These are phyloP conservation scores for Phialophora chinensis DNA, from an alignment of 2,329 filamentous ascomycete genomes.

Conservation along the genomic window DNA sequence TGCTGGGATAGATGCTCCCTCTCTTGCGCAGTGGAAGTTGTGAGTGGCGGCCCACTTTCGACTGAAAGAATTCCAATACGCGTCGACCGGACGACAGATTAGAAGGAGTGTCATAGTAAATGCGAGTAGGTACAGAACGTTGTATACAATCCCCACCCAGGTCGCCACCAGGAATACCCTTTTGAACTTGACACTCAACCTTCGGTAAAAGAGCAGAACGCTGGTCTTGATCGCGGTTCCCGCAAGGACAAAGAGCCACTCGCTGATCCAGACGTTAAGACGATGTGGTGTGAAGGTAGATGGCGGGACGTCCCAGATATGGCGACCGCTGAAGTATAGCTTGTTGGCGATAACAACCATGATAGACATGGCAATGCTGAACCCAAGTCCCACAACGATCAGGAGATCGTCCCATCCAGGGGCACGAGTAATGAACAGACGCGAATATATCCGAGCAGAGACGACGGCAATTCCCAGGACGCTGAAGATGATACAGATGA, in stretches of 20 bases:
- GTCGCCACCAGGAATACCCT: constrained; percentile 34
- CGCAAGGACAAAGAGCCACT: constrained; percentile 27
- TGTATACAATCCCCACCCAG: constrained; percentile 39
- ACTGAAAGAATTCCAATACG: constrained; percentile 37
- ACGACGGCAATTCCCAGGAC: constrained; percentile 38
- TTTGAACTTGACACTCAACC: constrained; percentile 36
- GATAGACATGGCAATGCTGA: constrained; percentile 27
- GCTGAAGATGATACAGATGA: constrained; percentile 40
- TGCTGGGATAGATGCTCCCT: constrained; percentile 30
- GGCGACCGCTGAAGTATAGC: constrained; percentile 31
- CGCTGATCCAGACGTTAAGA: constrained; percentile 34
- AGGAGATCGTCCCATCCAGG: constrained; percentile 36
- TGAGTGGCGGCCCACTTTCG: constrained; percentile 28
- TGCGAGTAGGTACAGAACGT: constrained; percentile 30
- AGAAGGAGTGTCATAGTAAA: constrained; percentile 32
- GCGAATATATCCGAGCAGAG: constrained; percentile 40
- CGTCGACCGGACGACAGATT: constrained; percentile 33
- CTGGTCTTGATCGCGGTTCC: constrained; percentile 31
- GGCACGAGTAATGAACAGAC: constrained; percentile 39
- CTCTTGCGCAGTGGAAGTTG: constrained; percentile 28
- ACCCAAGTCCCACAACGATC: constrained; percentile 24
- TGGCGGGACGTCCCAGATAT: constrained; percentile 37
- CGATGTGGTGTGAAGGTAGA: constrained; percentile 25
- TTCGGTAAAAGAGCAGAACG: constrained; percentile 39
- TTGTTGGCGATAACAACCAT: constrained; percentile 36